Evolutionary conservation across 1,284 basidiomycete species (phyloP).

Genomic region (Abortiporus biennis): DNA sequence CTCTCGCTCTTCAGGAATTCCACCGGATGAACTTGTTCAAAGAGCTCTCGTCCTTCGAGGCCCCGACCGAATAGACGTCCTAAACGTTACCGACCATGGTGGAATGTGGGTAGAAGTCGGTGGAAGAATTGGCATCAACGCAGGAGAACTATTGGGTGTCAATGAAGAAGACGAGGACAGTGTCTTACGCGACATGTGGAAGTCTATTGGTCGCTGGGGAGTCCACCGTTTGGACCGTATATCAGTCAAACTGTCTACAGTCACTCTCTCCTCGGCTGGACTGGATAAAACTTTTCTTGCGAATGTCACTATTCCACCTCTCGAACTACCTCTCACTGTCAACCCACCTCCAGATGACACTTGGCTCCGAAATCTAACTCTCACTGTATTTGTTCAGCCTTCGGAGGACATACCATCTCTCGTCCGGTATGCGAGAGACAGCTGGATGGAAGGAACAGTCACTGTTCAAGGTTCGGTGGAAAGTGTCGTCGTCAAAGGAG

Average conservation of each 20-base stretch:
- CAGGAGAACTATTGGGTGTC: conserved; percentile 52
- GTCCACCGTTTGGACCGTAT: conserved; percentile 48
- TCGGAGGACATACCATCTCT: conserved; percentile 46
- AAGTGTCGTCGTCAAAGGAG: conserved; percentile 44
- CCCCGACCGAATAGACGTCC: conserved; percentile 53
- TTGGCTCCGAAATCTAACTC: conserved; percentile 55
- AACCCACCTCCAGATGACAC: conserved; percentile 46
- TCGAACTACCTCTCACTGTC: conserved; percentile 52
- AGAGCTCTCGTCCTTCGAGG: conserved; percentile 51
- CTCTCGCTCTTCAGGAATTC: conserved; percentile 43
- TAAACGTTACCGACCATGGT: conserved; percentile 53
- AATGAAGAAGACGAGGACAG: conserved; percentile 36
- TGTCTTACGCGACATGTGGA: conserved; percentile 44
- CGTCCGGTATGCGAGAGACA: conserved; percentile 44
- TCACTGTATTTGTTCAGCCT: conserved; percentile 47
- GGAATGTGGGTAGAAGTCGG: conserved; percentile 54
- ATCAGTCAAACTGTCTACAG: conserved; percentile 45
- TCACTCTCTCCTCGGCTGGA: conserved; percentile 38
- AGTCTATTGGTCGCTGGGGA: conserved; percentile 60
- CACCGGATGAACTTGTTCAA: conserved; percentile 51
- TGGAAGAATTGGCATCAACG: conserved; percentile 58
- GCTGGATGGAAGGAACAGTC: conserved; percentile 51
- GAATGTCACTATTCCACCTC: conserved; percentile 35
- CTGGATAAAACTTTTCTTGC: conserved; percentile 35
- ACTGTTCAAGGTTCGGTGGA: conserved; percentile 37